Evolutionary conservation across 306 rosid species (phyloP), one percentile per base, ranked within the genome.

Genomic region (Begonia peltatifolia): DNA sequence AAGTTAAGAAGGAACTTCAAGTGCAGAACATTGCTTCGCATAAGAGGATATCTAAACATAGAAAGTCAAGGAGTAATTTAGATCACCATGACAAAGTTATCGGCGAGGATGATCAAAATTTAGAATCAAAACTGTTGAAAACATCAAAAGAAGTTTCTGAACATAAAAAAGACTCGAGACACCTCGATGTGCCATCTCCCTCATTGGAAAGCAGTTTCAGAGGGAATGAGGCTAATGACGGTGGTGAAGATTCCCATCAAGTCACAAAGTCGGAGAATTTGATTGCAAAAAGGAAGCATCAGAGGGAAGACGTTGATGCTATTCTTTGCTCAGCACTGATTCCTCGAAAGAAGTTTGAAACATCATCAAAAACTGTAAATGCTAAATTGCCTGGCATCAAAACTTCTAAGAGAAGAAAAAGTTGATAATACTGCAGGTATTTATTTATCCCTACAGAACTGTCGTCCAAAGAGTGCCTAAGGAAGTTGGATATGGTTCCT

Each of bases 271-370:
- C 76, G 64, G 76, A 70, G 50, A 73, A 67, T 43, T 59, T 70
- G 51, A 74, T 80, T 70, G 81, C 79, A n/a, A 80, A 85, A 82
- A 76, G 95, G 82, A 89, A 83, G 78, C 67, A 77, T 55, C 94
- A 78, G 76, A 95, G 95, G 52, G 87, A 85, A 68, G 94, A 84
- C 59, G 97, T 89, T 53, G 85, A 89, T 58, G 87, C 94, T 53
- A 82, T 89, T 69, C 95, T 89, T 61, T 62, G 47, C 73, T 76
- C 97, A 35, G 71, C 90, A 67, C 71, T 89, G 68, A 80, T 89
- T 63, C 73, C 97, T 63, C 65, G 87, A 16, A 82, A 84, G 77
- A 84, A 79, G 67, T 64, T 72, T 15, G 87, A 78, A 58, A 62
- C 59, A 41, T 70, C 67, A 9, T 48, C 56, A 17, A 82, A 72